phyloP scores from a whole-genome alignment of 2,329 filamentous ascomycete genomes.

The Dactylonectria estremocensis region DNA sequence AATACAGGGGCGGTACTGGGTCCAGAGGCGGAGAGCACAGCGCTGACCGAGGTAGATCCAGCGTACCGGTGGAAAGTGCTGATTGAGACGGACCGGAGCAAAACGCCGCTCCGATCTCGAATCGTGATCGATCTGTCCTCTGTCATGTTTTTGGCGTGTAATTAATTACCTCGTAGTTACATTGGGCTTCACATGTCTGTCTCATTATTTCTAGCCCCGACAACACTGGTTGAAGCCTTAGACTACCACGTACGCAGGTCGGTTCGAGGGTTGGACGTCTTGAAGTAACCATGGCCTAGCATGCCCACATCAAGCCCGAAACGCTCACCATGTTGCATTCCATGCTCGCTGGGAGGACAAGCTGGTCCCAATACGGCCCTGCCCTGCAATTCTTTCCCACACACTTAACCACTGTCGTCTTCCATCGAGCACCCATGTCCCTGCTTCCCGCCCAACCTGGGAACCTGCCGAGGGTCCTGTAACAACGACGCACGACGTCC shows the following conservation, averaged over 20 bases:
- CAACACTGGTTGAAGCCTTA: no score
- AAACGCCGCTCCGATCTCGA: conserved; percentile 25
- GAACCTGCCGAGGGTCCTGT: conserved; percentile 13
- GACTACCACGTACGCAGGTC: background rate
- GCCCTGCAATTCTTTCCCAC: conserved; percentile 1
- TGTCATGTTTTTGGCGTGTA: background rate
- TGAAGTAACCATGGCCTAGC: background rate
- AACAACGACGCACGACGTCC: background rate
- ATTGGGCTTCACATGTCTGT: no score
- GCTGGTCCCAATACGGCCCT: conserved; percentile 18
- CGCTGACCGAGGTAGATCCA: conserved; percentile 1
- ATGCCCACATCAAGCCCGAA: conserved; percentile 17
- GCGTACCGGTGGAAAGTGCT: conserved; percentile 12
- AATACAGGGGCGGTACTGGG: conserved; percentile 15
- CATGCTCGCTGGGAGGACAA: conserved; percentile 1
- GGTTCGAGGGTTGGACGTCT: background rate
- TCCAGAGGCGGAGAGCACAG: background rate
- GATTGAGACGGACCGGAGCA: conserved; percentile 19
- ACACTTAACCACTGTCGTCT: conserved; percentile 20
- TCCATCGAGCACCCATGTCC: conserved; percentile 42
- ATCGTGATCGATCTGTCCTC: conserved; percentile 21
- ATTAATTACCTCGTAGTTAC: background rate
- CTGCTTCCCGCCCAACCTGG: conserved; percentile 40
- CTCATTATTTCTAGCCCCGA: no score
- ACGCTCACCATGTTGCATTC: conserved; percentile 19